Evolutionary conservation across 371 early-diverging fungal genomes (phyloP).

Genomic region (Mortierella sp.): DNA sequence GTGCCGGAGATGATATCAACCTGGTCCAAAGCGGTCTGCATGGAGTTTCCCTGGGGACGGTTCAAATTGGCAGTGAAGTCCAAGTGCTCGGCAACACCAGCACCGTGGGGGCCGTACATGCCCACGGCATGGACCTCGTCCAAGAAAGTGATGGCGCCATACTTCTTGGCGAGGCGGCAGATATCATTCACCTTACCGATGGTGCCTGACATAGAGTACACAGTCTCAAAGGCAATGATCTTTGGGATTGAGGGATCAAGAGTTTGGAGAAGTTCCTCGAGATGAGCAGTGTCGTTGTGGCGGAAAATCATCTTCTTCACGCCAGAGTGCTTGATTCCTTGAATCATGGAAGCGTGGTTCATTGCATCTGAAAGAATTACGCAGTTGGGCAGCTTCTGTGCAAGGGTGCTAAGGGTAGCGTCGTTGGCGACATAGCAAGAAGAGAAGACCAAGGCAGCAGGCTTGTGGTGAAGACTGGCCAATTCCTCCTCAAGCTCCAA

Average conservation of each 20-base stretch:
- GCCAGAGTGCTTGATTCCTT: constrained; percentile 95
- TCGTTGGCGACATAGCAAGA: constrained; percentile 99
- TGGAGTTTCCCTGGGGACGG: constrained; percentile 58
- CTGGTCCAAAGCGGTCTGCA: constrained; percentile 76
- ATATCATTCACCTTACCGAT: constrained; percentile 97
- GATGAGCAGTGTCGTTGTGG: constrained; percentile 94
- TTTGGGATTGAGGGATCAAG: constrained; percentile 90
- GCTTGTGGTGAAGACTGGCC: constrained; percentile 93
- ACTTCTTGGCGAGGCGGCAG: constrained; percentile 93
- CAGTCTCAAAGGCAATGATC: constrained; percentile 98
- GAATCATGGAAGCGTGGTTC: constrained; percentile 99
- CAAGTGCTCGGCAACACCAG: constrained; percentile 97
- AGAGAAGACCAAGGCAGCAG: constrained; percentile 95
- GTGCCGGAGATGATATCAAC: constrained; percentile 98
- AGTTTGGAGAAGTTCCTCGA: constrained; percentile 86
- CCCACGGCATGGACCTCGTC: constrained; percentile 99
- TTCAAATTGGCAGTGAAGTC: constrained; percentile 77
- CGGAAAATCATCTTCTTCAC: constrained; percentile 93
- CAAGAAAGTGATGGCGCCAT: constrained; percentile 97
- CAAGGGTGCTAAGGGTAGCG: constrained; percentile 94
- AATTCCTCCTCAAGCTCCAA: constrained; percentile 93
- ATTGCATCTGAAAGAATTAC: constrained; percentile 94
- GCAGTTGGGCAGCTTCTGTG: constrained; percentile 91
- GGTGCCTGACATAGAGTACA: constrained; percentile 98
- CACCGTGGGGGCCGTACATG: constrained; percentile 97